Evolutionary conservation across 441 rosid species (phyloP).

Genomic region (Macaranga tanarius): DNA sequence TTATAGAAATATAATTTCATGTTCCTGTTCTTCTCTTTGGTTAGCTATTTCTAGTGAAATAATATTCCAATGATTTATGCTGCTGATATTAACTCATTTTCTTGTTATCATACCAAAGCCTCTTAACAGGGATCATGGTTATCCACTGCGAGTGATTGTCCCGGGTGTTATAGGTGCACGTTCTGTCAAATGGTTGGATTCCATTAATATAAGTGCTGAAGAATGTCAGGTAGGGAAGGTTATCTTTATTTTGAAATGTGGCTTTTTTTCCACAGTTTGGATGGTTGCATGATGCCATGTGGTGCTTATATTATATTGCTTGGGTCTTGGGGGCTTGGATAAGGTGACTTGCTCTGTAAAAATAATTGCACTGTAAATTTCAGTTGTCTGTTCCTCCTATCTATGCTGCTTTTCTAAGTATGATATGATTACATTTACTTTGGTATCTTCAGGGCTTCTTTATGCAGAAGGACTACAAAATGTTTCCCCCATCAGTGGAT

Average conservation of each 20-base stretch:
- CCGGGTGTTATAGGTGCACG: slow-evolving; percentile 99
- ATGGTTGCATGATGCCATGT: neutral
- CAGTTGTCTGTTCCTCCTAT: neutral
- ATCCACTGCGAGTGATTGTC: slow-evolving; percentile 83
- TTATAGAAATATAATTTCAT: neutral
- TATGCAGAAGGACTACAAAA: slow-evolving; percentile 98
- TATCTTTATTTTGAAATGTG: neutral
- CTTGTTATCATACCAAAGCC: slow-evolving; percentile 42
- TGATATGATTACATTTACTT: neutral
- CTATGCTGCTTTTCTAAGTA: neutral
- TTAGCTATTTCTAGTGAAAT: neutral
- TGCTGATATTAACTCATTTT: slow-evolving; percentile 17
- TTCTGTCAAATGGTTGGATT: slow-evolving; percentile 97
- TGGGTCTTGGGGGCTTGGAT: neutral
- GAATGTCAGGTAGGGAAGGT: slow-evolving; percentile 69
- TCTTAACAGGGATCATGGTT: slow-evolving; percentile 95
- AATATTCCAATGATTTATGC: neutral
- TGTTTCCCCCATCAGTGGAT: slow-evolving; percentile 93
- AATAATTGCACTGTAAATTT: neutral
- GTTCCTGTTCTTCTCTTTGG: neutral
- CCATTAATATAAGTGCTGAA: slow-evolving; percentile 73
- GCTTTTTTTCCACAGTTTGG: neutral
- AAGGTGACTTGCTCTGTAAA: neutral
- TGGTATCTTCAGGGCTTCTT: slow-evolving; percentile 73
- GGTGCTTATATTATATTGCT: neutral